Conservation (phyloP, 2,329 filamentous ascomycete species). For the Chaetomium strumarium region DNA sequence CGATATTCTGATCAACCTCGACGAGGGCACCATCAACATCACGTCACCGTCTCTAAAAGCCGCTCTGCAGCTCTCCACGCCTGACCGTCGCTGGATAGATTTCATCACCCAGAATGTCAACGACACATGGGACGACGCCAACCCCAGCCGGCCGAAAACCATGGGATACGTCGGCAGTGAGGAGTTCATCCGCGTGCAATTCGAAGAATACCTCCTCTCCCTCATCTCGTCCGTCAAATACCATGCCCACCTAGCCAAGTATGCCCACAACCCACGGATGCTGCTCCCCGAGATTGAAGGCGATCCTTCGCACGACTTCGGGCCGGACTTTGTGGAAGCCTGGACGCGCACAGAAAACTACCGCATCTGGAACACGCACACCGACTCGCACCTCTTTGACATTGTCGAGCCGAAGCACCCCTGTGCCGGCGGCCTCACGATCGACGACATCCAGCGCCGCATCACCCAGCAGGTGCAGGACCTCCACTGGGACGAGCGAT, state of each 20-base stretch:
- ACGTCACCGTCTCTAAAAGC: slow-evolving; percentile 70
- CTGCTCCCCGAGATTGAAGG: slow-evolving; percentile 65
- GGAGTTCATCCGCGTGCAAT: slow-evolving; percentile 94
- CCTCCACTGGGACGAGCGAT: slow-evolving; percentile 84
- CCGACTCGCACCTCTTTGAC: slow-evolving; percentile 85
- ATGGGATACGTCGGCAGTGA: slow-evolving; percentile 94
- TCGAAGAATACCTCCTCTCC: slow-evolving; percentile 91
- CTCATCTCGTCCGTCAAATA: slow-evolving; percentile 87
- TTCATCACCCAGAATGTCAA: slow-evolving; percentile 88
- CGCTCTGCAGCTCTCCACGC: slow-evolving; percentile 72
- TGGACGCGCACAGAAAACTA: slow-evolving; percentile 91
- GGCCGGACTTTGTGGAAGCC: slow-evolving; percentile 74
- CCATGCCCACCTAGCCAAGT: slow-evolving; percentile 58
- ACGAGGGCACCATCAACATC: slow-evolving; percentile 80
- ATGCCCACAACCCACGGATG: slow-evolving; percentile 52
- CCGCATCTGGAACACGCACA: slow-evolving; percentile 74
- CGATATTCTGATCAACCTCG: slow-evolving; percentile 92
- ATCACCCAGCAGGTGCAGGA: slow-evolving; percentile 90
- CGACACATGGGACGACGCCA: slow-evolving; percentile 92
- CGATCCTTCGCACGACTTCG: slow-evolving; percentile 80
- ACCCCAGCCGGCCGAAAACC: slow-evolving; percentile 85
- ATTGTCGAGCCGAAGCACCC: slow-evolving; percentile 91
- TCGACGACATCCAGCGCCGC: slow-evolving; percentile 89
- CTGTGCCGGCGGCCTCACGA: slow-evolving; percentile 83
- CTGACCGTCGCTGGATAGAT: slow-evolving; percentile 94